phyloP scores from a whole-genome alignment of 768 basidiomycete genomes.

The Steccherinum ochraceum region DNA sequence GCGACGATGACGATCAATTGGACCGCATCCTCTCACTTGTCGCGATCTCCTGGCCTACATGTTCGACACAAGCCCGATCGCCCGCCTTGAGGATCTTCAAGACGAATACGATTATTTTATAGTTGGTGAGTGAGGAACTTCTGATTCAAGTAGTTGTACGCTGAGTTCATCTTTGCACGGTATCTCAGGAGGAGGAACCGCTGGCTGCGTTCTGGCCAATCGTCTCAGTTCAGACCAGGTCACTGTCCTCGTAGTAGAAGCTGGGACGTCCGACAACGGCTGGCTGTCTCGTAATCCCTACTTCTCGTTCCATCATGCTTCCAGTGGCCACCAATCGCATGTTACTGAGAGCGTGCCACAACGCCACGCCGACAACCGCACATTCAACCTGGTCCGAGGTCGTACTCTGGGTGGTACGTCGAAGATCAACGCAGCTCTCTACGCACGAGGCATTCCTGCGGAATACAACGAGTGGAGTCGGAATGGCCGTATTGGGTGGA shows the following conservation, averaged over 20 bases:
- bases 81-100: too few relatives aligned
- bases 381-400: neutral
- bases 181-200: neutral
- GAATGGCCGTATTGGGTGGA: too few relatives aligned
- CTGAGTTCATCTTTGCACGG: too few relatives aligned
- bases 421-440: conserved; percentile 38
- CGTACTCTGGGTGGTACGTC: conserved; percentile 44
- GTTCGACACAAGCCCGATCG: too few relatives aligned
- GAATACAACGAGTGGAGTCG: conserved; percentile 30
- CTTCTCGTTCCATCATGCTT: neutral
- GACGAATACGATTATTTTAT: too few relatives aligned
- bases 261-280: neutral
- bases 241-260: neutral
- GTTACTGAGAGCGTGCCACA: neutral
- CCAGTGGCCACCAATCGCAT: neutral
- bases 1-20: too few relatives aligned
- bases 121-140: too few relatives aligned
- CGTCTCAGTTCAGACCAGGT: neutral
- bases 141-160: too few relatives aligned
- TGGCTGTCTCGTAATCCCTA: neutral
- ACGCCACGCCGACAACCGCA: neutral
- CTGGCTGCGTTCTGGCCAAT: conserved; percentile 2
- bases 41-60: too few relatives aligned
- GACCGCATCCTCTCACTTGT: too few relatives aligned
- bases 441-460: conserved; percentile 22